phyloP scores from a whole-genome alignment of 345 rosid species.

The Mangifera indica region DNA sequence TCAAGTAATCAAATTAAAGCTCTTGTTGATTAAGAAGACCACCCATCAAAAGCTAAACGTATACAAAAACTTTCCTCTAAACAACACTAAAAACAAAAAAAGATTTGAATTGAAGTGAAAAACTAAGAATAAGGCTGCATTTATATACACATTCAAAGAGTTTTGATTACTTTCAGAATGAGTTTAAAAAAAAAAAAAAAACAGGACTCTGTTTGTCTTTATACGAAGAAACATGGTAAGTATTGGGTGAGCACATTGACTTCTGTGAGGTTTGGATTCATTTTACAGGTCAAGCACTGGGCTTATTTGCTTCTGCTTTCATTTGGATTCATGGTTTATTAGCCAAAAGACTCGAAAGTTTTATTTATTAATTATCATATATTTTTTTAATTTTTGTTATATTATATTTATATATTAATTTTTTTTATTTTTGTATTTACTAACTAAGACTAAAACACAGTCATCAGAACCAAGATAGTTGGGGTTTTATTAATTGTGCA shows the following conservation, averaged over 20 bases:
- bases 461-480: neutral
- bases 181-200: too few relatives aligned
- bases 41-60: neutral
- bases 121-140: neutral
- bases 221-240: too few relatives aligned
- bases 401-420: too few relatives aligned
- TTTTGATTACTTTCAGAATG: neutral
- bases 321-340: neutral
- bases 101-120: neutral
- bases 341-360: neutral
- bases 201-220: neutral
- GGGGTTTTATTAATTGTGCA: neutral
- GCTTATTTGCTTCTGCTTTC: neutral
- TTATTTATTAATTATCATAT: too few relatives aligned
- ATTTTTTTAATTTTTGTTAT: too few relatives aligned
- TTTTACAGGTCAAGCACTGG: neutral
- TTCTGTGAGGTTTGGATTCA: conserved; percentile 1
- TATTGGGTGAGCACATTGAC: too few relatives aligned
- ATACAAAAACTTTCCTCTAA: neutral
- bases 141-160: neutral
- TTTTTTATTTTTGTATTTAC: too few relatives aligned
- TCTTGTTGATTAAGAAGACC: neutral
- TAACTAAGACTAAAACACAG: too few relatives aligned
- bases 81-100: neutral
- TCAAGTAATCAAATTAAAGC: neutral